Evolutionary conservation across 495 filamentous ascomycete species (phyloP).

Genomic region (Penicillium angulare): DNA sequence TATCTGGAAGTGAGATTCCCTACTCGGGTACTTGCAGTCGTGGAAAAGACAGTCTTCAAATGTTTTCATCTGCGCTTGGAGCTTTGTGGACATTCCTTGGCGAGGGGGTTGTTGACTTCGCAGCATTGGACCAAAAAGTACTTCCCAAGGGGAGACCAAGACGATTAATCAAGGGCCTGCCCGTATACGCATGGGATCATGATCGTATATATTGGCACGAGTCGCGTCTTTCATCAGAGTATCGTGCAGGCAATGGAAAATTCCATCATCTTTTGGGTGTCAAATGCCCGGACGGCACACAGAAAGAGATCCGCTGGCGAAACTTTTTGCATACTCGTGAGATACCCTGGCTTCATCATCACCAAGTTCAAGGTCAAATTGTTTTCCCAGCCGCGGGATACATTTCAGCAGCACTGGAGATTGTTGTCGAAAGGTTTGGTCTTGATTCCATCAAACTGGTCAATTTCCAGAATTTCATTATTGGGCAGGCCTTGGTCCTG

Average conservation of each 20-base stretch:
- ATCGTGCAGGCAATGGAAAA: slow-evolving; percentile 10
- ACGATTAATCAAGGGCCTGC: slow-evolving; percentile 36
- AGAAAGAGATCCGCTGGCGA: slow-evolving; percentile 30
- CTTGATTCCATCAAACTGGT: slow-evolving; percentile 21
- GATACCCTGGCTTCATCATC: slow-evolving; percentile 41
- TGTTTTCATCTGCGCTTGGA: slow-evolving; percentile 48
- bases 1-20: slow-evolving; percentile 17
- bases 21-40: slow-evolving; percentile 43
- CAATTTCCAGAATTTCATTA: slow-evolving; percentile 35
- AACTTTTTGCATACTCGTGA: slow-evolving; percentile 34
- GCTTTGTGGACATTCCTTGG: slow-evolving; percentile 47
- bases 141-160: neutral
- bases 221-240: slow-evolving; percentile 33
- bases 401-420: slow-evolving; percentile 56
- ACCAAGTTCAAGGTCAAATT: slow-evolving; percentile 37
- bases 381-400: slow-evolving; percentile 64
- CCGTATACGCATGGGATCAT: slow-evolving; percentile 54
- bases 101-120: slow-evolving; percentile 15
- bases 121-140: neutral
- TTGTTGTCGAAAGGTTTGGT: slow-evolving; percentile 20
- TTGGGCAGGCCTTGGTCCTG: slow-evolving; percentile 49
- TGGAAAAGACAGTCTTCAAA: slow-evolving; percentile 32
- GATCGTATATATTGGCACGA: slow-evolving; percentile 46
- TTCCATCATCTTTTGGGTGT: slow-evolving; percentile 35
- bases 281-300: slow-evolving; percentile 13